Evolutionary conservation across 2,329 filamentous ascomycete genomes (phyloP).

Genomic region (Sphaerulina musiva): DNA sequence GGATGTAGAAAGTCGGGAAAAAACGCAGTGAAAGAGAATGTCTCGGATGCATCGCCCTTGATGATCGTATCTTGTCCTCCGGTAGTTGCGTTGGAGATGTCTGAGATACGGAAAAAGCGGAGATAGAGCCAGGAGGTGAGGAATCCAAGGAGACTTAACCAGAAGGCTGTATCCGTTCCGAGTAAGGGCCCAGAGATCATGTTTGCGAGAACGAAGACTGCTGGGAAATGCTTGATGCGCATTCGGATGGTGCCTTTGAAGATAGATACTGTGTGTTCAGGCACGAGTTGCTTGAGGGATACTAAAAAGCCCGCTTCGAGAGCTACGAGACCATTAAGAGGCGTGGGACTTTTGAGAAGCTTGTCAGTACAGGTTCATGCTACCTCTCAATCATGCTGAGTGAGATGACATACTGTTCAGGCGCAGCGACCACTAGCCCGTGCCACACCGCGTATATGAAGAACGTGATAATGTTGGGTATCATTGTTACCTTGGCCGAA

Average conservation of each 20-base stretch:
- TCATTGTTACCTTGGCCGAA: slow-evolving; percentile 50
- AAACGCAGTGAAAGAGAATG: slow-evolving; percentile 92
- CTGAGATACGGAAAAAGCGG: slow-evolving; percentile 79
- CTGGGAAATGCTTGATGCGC: slow-evolving; percentile 64
- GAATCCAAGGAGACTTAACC: slow-evolving; percentile 75
- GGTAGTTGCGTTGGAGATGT: slow-evolving; percentile 37
- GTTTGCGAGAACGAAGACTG: slow-evolving; percentile 66
- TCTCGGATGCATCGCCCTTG: slow-evolving; percentile 89
- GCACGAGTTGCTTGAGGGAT: slow-evolving; percentile 94
- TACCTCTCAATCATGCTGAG: not conserved
- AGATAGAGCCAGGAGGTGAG: slow-evolving; percentile 90
- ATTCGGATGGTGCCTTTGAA: slow-evolving; percentile 84
- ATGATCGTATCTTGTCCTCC: slow-evolving; percentile 52
- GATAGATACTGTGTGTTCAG: slow-evolving; percentile 91
- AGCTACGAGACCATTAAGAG: slow-evolving; percentile 81
- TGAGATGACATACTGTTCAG: slow-evolving; percentile 55
- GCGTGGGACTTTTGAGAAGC: slow-evolving; percentile 51
- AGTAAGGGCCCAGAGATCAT: slow-evolving; percentile 58
- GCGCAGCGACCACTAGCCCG: slow-evolving; percentile 57
- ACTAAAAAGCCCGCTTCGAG: slow-evolving; percentile 91
- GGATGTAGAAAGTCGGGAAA: slow-evolving; percentile 82
- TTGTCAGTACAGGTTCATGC: slow-evolving; percentile 2
- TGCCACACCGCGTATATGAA: slow-evolving; percentile 67
- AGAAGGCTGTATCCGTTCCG: slow-evolving; percentile 67
- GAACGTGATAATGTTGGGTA: slow-evolving; percentile 75